phyloP scores from a whole-genome alignment of 768 basidiomycete species.

The Suillus lakei region DNA sequence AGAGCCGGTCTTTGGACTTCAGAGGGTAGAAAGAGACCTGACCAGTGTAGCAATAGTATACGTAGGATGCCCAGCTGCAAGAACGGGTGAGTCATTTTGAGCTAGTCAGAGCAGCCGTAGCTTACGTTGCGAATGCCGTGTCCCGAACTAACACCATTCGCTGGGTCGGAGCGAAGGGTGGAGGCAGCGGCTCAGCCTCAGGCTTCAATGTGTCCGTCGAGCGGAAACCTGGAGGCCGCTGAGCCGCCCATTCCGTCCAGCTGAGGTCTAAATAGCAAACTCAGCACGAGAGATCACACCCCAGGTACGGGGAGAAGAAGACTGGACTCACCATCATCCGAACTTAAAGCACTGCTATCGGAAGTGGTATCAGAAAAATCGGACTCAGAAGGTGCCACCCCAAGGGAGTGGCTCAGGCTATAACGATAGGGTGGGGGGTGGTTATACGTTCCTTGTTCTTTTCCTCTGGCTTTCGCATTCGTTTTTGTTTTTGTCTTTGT shows the following conservation, averaged over 20 bases:
- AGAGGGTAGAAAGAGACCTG: conserved; percentile 29
- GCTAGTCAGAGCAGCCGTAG: not conserved
- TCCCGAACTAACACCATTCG: conserved; percentile 34
- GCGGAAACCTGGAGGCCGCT: not conserved
- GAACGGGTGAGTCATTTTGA: not conserved
- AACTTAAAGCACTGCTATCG: not conserved
- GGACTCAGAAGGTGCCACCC: not conserved
- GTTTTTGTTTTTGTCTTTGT: no score
- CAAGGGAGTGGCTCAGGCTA: not conserved
- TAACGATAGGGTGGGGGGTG: not conserved
- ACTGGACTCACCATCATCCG: not conserved
- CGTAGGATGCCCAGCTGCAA: conserved; percentile 31
- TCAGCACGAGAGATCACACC: not conserved
- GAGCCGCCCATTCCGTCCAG: not conserved
- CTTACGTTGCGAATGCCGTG: conserved; percentile 33
- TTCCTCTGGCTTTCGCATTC: not conserved
- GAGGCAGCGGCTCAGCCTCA: conserved; percentile 17
- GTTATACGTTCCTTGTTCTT: not conserved
- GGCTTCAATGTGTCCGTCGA: not conserved
- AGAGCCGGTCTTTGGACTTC: conserved; percentile 21
- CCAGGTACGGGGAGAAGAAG: not conserved
- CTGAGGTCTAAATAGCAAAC: not conserved
- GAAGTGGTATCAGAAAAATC: not conserved
- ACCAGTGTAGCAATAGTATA: conserved; percentile 37
- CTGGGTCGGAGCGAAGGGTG: conserved; percentile 24